These are phyloP conservation scores for Cladosporium sp. DNA, from an alignment of 2,329 filamentous ascomycete species.

Conservation along the genomic window DNA sequence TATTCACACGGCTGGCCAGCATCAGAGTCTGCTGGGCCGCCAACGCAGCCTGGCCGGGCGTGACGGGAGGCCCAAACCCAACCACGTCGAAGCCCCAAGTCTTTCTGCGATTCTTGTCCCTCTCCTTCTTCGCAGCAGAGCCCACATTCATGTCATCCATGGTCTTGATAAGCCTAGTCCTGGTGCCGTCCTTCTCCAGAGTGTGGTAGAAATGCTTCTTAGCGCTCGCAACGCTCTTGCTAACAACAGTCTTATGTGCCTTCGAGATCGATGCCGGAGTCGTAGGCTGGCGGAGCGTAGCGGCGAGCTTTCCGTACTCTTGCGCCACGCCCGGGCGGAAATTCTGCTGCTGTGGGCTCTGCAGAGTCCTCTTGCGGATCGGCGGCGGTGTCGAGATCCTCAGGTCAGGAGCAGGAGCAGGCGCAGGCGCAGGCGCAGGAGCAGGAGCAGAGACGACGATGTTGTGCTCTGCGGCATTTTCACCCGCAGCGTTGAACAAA, in stretches of 20 bases:
- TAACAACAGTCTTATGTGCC: neutral
- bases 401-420: neutral
- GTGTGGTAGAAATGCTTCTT: constrained; percentile 3
- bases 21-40: constrained; percentile 2
- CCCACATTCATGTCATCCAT: neutral
- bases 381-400: neutral
- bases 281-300: neutral
- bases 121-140: neutral
- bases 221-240: neutral
- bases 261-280: neutral
- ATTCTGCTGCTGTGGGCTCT: neutral
- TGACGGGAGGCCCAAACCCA: neutral
- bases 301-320: neutral
- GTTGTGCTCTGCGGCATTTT: neutral
- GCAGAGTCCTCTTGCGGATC: neutral
- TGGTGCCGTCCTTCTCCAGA: neutral
- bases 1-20: neutral
- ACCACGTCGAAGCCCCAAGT: neutral
- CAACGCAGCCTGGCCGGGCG: neutral
- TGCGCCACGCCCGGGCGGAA: neutral
- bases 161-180: neutral
- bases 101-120: neutral
- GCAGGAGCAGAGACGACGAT: neutral
- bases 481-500: neutral
- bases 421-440: neutral